Evolutionary conservation across 1,284 basidiomycete species (phyloP), one percentile per base, ranked within the genome.

Genomic region (Sanghuangporus weigelae): DNA sequence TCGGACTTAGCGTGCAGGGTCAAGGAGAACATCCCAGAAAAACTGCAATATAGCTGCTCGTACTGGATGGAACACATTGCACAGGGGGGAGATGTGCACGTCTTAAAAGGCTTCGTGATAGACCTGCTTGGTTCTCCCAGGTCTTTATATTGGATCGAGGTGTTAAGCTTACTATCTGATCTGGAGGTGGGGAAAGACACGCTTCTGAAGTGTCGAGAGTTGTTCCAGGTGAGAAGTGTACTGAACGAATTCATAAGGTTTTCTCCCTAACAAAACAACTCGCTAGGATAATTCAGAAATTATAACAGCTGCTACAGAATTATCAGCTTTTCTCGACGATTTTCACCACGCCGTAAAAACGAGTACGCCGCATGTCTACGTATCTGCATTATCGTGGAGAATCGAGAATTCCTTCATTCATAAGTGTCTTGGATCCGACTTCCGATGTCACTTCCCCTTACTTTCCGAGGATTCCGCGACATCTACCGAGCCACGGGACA

Each of bases 1-100:
- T 57, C 60, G 0, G 70, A 69, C 53, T 54, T 71, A 31, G 38
- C 42, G n/a, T 12, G 19, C 10, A 11, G 62, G 19, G 44, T 57
- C 44, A 31, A 19, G 8, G 12, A 12, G 39, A 42, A 57, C 11
- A 57, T 57, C 5, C 14, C 56, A 12, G 14, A 12, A 36, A 19
- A 3, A 4, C 8, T 54, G 31, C 10, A 12, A 7, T 54, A 54
- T 35, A 38, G 31, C 16, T 54, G 36, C n/a, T 35, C 38, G 1
- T 35, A 35, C 7, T 54, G 53, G 53, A 38, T 38, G 26, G 11
- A 12, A 6, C 53, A 54, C 38, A 12, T 39, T 36, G 10, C 10
- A 10, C 31, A 54, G 16, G 44, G 44, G 7, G n/a, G 7, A 16
- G 44, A 46, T n/a, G 53, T 26, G 10, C 26, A 16, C 16, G 5